Evolutionary conservation across 345 rosid genomes (phyloP).

Genomic region (Camelina neglecta): DNA sequence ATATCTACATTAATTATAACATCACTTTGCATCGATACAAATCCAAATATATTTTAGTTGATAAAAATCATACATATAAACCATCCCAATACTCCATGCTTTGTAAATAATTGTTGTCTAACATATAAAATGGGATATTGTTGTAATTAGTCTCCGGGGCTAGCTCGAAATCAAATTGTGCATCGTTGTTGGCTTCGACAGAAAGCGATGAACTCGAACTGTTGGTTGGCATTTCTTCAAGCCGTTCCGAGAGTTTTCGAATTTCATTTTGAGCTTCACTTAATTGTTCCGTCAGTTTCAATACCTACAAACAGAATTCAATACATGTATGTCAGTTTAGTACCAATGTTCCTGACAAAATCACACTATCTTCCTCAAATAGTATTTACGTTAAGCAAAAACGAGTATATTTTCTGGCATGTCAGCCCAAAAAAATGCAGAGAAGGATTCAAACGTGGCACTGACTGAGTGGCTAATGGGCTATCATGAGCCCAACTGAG

Average conservation of each 20-base stretch:
- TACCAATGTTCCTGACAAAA: background rate
- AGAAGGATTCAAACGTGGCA: conserved; percentile 13
- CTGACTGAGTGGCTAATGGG: conserved; percentile 26
- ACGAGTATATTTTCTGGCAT: background rate
- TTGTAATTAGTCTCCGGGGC: conserved; percentile 52
- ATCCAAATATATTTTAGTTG: background rate
- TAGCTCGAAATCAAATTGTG: conserved; percentile 54
- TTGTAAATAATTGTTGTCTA: conserved; percentile 44
- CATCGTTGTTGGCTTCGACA: conserved; percentile 46
- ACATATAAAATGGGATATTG: conserved; percentile 51
- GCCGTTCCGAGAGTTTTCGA: conserved; percentile 49
- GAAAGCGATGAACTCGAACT: conserved; percentile 62
- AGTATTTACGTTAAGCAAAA: too few species aligned
- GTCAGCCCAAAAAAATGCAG: conserved; percentile 25
- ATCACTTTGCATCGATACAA: background rate
- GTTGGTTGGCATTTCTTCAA: conserved; percentile 52
- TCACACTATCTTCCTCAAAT: too few species aligned
- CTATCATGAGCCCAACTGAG: conserved; percentile 34
- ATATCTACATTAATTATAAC: conserved; percentile 25
- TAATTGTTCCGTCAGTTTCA: conserved; percentile 58
- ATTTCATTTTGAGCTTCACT: conserved; percentile 60
- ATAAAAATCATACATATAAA: conserved; percentile 38
- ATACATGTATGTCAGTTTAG: background rate
- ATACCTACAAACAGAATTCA: conserved; percentile 46
- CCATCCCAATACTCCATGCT: conserved; percentile 63